Conservation (phyloP, 2,329 filamentous ascomycete genomes). For the Fusarium stilboides region DNA sequence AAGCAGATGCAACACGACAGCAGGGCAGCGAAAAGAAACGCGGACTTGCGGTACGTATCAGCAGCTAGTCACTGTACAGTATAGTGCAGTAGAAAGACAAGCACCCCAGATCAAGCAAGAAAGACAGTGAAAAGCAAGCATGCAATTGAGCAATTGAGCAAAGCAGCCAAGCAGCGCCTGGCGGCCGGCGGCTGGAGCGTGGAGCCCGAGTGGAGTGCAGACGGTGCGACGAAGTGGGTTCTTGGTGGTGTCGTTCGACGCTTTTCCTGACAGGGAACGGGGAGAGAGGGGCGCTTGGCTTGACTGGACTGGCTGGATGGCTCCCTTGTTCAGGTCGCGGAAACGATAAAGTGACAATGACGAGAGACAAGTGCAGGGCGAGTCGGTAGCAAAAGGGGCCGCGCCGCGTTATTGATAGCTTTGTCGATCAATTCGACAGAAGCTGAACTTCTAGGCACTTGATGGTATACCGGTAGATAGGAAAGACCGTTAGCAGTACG, state of each 20-base stretch:
- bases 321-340: conserved; percentile 24
- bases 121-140: conserved; percentile 12
- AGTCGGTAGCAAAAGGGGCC: conserved; percentile 25
- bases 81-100: not conserved
- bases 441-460: conserved; percentile 7
- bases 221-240: conserved; percentile 37
- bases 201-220: conserved; percentile 41
- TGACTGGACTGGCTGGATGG: conserved; percentile 23
- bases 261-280: conserved; percentile 46
- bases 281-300: conserved; percentile 37
- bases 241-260: conserved; percentile 42
- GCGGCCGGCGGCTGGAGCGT: conserved; percentile 44
- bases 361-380: conserved; percentile 34
- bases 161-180: conserved; percentile 30
- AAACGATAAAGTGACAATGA: conserved; percentile 32
- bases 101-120: conserved; percentile 5
- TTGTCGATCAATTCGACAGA: conserved; percentile 26
- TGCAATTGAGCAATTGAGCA: conserved; percentile 14
- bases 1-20: conserved; percentile 40
- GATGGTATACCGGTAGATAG: conserved; percentile 16
- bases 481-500: conserved; percentile 24
- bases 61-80: conserved; percentile 11
- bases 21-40: conserved; percentile 21
- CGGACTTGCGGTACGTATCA: conserved; percentile 5
- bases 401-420: conserved; percentile 20